phyloP scores from a whole-genome alignment of 78 protist species.

The Bodo saltans region DNA sequence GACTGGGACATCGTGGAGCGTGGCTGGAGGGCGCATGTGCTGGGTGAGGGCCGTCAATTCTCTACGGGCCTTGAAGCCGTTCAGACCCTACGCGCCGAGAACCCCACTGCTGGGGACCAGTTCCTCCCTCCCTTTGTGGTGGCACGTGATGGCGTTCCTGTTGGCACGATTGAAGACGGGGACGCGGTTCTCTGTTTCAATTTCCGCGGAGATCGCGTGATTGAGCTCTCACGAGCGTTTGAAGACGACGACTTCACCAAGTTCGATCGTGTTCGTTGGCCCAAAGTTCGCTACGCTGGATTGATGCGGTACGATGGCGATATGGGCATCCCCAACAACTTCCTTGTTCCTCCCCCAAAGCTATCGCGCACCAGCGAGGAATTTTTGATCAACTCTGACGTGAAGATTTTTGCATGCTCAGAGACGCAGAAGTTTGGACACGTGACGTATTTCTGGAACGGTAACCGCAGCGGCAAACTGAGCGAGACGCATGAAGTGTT shows the following conservation, averaged over 20 bases:
- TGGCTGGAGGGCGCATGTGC: conserved; percentile 43
- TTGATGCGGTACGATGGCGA: conserved; percentile 58
- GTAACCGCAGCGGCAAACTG: conserved; percentile 45
- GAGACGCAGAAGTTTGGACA: conserved; percentile 73
- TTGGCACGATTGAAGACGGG: conserved; percentile 42
- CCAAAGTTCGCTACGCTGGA: conserved; percentile 49
- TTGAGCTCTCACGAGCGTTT: conserved; percentile 47
- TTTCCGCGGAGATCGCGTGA: conserved; percentile 59
- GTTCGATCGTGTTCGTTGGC: conserved; percentile 32
- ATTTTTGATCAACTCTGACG: conserved; percentile 6
- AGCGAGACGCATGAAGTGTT: conserved; percentile 23
- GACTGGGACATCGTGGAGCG: conserved; percentile 57
- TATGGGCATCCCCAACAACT: conserved; percentile 34
- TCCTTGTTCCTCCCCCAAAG: conserved; percentile 35
- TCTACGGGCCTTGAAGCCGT: conserved; percentile 33
- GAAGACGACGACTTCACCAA: conserved; percentile 22
- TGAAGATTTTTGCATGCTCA: conserved; percentile 38
- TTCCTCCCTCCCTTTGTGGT: conserved; percentile 46
- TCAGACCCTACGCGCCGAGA: not conserved
- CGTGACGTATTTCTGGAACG: conserved; percentile 73
- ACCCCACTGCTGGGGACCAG: conserved; percentile 32
- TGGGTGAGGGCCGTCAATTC: conserved; percentile 16
- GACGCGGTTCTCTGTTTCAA: conserved; percentile 50
- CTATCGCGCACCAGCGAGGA: conserved; percentile 1
- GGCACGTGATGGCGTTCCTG: conserved; percentile 23